phyloP scores from a whole-genome alignment of 1,284 basidiomycete genomes.

The Cryptococcus sp. region DNA sequence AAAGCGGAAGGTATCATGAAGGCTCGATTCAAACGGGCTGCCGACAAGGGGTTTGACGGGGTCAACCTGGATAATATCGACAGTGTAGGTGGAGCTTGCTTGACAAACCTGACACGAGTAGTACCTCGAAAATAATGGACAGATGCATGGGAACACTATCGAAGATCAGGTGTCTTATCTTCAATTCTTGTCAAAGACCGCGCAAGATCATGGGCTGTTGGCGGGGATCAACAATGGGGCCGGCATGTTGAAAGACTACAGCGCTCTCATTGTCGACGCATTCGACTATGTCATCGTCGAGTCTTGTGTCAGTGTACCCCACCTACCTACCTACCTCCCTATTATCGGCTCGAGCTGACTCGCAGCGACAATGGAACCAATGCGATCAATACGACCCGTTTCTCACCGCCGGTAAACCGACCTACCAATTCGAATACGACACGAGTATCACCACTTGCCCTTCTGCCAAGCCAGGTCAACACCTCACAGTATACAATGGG shows the following conservation, averaged over 20 bases:
- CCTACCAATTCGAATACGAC: conserved; percentile 8
- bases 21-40: background rate
- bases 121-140: background rate
- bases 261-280: background rate
- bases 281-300: background rate
- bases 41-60: background rate
- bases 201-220: background rate
- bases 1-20: background rate
- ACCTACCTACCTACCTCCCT: too few species aligned
- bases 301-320: background rate
- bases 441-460: conserved; percentile 1
- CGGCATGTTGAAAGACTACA: background rate
- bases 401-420: conserved; percentile 7
- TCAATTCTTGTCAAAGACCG: background rate
- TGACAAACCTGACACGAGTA: background rate
- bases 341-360: too few species aligned
- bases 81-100: too few species aligned
- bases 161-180: background rate
- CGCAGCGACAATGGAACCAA: conserved; percentile 8
- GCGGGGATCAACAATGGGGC: background rate
- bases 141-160: background rate
- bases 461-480: background rate
- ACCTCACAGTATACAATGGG: background rate
- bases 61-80: background rate
- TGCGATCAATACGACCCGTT: conserved; percentile 9